phyloP scores from a whole-genome alignment of 257 asterid genomes.

The Orobanche coerulescens region DNA sequence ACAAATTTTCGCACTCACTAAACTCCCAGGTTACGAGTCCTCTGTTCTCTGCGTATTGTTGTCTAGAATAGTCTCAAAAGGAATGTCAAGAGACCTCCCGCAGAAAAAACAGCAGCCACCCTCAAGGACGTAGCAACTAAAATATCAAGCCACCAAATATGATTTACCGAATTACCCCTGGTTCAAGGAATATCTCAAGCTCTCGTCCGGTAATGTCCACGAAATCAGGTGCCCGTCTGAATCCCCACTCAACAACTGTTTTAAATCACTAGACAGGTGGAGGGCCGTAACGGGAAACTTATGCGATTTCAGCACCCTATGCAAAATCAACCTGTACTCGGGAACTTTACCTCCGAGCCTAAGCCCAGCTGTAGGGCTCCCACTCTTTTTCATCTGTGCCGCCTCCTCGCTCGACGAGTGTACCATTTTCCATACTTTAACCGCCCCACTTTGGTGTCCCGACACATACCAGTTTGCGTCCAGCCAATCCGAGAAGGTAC shows the following conservation, averaged over 20 bases:
- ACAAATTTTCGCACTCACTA: no score
- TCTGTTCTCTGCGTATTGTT: no score
- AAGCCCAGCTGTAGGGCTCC: slow-evolving; percentile 53
- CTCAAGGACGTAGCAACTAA: no score
- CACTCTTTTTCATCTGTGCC: slow-evolving; percentile 34
- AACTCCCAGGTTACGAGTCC: no score
- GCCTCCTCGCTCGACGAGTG: slow-evolving; percentile 64
- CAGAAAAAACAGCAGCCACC: no score
- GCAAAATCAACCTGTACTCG: slow-evolving; percentile 73
- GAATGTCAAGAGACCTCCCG: no score
- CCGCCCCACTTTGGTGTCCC: slow-evolving; percentile 98
- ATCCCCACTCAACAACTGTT: slow-evolving; percentile 88
- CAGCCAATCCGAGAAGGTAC: slow-evolving; percentile 73
- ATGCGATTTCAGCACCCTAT: slow-evolving; percentile 77
- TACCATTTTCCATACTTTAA: slow-evolving; percentile 91
- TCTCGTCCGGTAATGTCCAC: slow-evolving; percentile 87
- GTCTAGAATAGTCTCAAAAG: slow-evolving; percentile 13
- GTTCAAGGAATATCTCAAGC: slow-evolving; percentile 50
- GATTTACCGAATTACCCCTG: slow-evolving; percentile 47
- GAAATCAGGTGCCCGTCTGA: slow-evolving; percentile 73
- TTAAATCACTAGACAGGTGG: slow-evolving; percentile 69
- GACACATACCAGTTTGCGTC: slow-evolving; percentile 84
- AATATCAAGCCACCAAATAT: no score
- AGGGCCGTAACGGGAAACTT: slow-evolving; percentile 79
- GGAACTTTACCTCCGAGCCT: slow-evolving; percentile 55